Evolutionary conservation across 78 protist genomes (phyloP), one percentile per base, ranked within the genome.

Genomic region (Salpingoeca rosetta): DNA sequence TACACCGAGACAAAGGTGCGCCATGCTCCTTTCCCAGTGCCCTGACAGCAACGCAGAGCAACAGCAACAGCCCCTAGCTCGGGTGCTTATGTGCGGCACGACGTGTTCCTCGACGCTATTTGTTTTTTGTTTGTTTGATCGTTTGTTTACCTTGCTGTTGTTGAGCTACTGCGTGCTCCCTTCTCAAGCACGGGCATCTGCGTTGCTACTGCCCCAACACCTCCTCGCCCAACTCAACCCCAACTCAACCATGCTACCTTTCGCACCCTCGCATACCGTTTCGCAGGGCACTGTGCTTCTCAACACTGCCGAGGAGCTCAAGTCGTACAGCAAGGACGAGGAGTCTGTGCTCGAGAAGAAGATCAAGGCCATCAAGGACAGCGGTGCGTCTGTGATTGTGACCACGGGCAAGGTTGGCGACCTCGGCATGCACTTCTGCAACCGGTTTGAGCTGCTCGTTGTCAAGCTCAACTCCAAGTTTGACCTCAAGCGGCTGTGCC

Each of bases 261-360:
- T n/a, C n/a, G n/a, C n/a, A n/a, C n/a, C n/a, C n/a, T n/a, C n/a
- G n/a, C n/a, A n/a, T n/a, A n/a, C n/a, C n/a, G n/a, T n/a, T n/a
- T n/a, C n/a, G n/a, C n/a, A 94, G 93, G 98, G 98, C 38, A 96
- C 94, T 17, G 98, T 96, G 43, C 91, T 96, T n/a, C 73, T 98
- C 85, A 90, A 94, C 80, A 87, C 76, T 35, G 98, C 97, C 0
- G 92, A 93, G 37, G 97, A 97, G 78, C 93, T 98, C 56, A 39
- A 90, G 79, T 43, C 81, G 45, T 98, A 89, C 92, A 72, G 86
- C 40, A 81, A 76, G 65, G 92, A 91, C 80, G 99, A 98, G 91
- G 99, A 98, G 88, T 81, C 44, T 11, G 39, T 80, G 25, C 90
- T 97, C 28, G 95, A 43, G 80, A 41, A 90, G 89, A 72, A 79